Evolutionary conservation across 2,329 filamentous ascomycete genomes (phyloP), one percentile per base, ranked within the genome.

Genomic region (Scopulariopsis brevicaulis): DNA sequence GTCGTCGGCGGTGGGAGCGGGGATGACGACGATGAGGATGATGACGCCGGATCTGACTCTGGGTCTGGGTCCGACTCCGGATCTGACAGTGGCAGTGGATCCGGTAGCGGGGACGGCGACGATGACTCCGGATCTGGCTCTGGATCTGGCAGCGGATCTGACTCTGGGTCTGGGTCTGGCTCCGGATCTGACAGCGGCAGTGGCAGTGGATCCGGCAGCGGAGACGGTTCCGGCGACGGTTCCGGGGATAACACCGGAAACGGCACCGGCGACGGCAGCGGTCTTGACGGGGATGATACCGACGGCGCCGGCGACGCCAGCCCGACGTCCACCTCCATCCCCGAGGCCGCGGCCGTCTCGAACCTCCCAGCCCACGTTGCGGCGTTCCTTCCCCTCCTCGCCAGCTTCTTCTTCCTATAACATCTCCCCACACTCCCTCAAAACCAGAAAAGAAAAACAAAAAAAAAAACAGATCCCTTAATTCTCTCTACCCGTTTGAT

Each of bases 341-440:
- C 20, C 28, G 24, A 50, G 12, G 54, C 35, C 35, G 24, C 32
- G 40, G 54, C 35, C 24, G 25, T 28, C 3, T 56, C 54, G 18
- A 11, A 32, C 35, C 7, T 56, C 22, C 54, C 54, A 8, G 34
- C 35, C 3, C 32, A 51, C 34, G 14, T 53, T 4, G 50, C 28
- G n/a, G 25, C 35, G 7, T 22, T 57, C 20, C 51, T 57, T 15
- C 50, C 55, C 12, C 40, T 46, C n/a, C 46, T 57, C 25, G 22
- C n/a, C 14, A 37, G 32, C 28, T 40, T 57, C 48, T 51, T 57
- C 55, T 52, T 57, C 55, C 35, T 57, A 14, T 32, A 46, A 46
- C 40, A 46, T 2, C 40, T 14, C 40, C 3, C 14, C 18, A 15
- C 40, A n/a, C 40, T 2, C 40, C 7, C 18, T 7, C 37, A 40